phyloP scores from a whole-genome alignment of 2,329 filamentous ascomycete species.

The Acrocalymma vagum region DNA sequence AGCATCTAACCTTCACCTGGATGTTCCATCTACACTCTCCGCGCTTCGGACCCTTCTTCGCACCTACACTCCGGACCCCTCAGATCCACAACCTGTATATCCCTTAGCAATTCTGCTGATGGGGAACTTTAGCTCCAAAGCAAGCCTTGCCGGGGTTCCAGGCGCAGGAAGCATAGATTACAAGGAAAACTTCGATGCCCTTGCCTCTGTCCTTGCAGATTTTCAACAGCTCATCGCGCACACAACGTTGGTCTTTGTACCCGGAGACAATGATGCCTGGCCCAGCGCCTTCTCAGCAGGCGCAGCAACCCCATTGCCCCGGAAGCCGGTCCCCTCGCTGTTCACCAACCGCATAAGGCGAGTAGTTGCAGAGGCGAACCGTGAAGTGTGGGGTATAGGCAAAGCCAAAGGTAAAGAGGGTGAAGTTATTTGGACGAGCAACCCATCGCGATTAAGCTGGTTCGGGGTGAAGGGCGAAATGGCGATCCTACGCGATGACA shows the following conservation, averaged over 20 bases:
- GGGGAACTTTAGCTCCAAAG: constrained; percentile 78
- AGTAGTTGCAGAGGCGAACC: constrained; percentile 80
- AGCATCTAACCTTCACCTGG: constrained; percentile 85
- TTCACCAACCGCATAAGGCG: constrained; percentile 89
- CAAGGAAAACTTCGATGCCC: constrained; percentile 92
- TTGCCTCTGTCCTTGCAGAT: constrained; percentile 83
- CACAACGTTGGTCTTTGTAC: constrained; percentile 90
- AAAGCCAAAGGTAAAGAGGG: constrained; percentile 63
- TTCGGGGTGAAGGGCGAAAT: constrained; percentile 92
- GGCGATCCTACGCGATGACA: constrained; percentile 85
- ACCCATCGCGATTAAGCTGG: constrained; percentile 81
- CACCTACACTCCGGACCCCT: constrained; percentile 67
- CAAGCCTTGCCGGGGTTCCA: constrained; percentile 68
- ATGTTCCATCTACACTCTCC: constrained; percentile 81
- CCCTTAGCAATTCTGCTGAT: constrained; percentile 84
- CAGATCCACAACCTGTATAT: constrained; percentile 66
- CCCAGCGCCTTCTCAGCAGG: constrained; percentile 83
- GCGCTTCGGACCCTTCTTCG: constrained; percentile 82
- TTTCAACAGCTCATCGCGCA: constrained; percentile 81
- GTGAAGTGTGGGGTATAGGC: constrained; percentile 64
- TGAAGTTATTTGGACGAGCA: constrained; percentile 86
- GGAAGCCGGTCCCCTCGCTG: constrained; percentile 79
- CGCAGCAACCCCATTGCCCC: constrained; percentile 73
- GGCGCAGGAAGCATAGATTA: constrained; percentile 90
- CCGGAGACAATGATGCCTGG: constrained; percentile 98